Conservation (phyloP, 768 basidiomycete genomes). For the Scleroderma bovista region DNA sequence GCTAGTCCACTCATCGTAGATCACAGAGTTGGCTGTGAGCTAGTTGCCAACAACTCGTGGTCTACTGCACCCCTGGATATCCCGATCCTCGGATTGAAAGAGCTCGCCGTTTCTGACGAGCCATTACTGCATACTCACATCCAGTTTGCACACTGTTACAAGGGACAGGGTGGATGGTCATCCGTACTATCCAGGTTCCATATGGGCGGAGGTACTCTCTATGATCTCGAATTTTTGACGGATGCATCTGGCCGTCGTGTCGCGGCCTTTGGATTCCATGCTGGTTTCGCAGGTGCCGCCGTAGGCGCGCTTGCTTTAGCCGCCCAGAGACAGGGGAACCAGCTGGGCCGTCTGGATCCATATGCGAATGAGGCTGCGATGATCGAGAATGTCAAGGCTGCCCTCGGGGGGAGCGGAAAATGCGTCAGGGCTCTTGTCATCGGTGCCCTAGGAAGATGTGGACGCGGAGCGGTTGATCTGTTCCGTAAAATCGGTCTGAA, state of each 20-base stretch:
- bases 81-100: conserved; percentile 94
- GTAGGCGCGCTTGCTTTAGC: conserved; percentile 81
- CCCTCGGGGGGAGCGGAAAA: conserved; percentile 62
- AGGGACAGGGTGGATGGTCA: conserved; percentile 90
- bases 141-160: conserved; percentile 98
- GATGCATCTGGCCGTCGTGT: conserved; percentile 83
- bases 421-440: conserved; percentile 87
- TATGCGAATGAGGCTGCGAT: conserved; percentile 82
- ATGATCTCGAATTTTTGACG: conserved; percentile 94
- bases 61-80: conserved; percentile 64
- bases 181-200: conserved; percentile 81
- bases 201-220: conserved; percentile 77
- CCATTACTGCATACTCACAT: conserved; percentile 93
- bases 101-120: conserved; percentile 77
- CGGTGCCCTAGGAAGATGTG: conserved; percentile 93
- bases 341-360: conserved; percentile 67
- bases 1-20: conserved; percentile 4
- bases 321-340: conserved; percentile 52
- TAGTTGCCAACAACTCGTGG: conserved; percentile 89
- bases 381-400: conserved; percentile 65
- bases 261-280: conserved; percentile 97
- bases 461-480: conserved; percentile 91
- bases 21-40: conserved; percentile 79
- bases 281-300: conserved; percentile 97
- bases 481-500: conserved; percentile 92